Evolutionary conservation across 768 basidiomycete genomes (phyloP), one percentile per base, ranked within the genome.

Genomic region (Boletales sp.): DNA sequence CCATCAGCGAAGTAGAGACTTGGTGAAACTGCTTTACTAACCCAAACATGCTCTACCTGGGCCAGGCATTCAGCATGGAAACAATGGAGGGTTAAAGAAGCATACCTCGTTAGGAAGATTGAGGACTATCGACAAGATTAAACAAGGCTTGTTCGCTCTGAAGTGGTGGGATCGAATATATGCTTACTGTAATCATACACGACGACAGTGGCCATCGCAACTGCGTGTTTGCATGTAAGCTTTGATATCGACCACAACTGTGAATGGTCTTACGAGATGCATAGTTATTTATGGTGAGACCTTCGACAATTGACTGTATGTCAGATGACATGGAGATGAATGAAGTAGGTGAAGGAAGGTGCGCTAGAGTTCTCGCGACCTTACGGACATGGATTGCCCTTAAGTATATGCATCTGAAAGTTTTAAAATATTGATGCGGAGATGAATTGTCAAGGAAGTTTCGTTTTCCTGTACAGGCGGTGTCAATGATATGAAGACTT

Each of bases 11-110:
- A 8, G 13, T 36, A 6, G 8, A 36, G 19, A 19, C 18, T 18
- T 18, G 8, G 17, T 8, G n/a, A 18, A 38, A 4, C 5, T 56
- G n/a, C 14, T 40, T 1, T 28, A 19, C 54, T 30, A 2, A 57
- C 56, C 56, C 56, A 57, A 21, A 57, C 19, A 41, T 57, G 53
- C 1, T 53, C 41, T 37, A 57, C 11, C 56, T 57, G n/a, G 5
- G 15, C 2, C 13, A 36, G 15, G n/a, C n/a, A 6, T 13, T 36
- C 8, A 36, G 35, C 35, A 28, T 3, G n/a, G 35, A 12, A 36
- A 36, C 0, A 15, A 14, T 6, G n/a, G 14, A 14, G 35, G 8
- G 35, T 3, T 4, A n/a, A 36, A 36, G 8, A 15, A 5, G 17
- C 35, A 36, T 36, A 17, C 35, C 13, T 36, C 35, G 5, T 17